Conservation (phyloP, 495 filamentous ascomycete genomes). For the Pseudoneurospora amorphoporcata region DNA sequence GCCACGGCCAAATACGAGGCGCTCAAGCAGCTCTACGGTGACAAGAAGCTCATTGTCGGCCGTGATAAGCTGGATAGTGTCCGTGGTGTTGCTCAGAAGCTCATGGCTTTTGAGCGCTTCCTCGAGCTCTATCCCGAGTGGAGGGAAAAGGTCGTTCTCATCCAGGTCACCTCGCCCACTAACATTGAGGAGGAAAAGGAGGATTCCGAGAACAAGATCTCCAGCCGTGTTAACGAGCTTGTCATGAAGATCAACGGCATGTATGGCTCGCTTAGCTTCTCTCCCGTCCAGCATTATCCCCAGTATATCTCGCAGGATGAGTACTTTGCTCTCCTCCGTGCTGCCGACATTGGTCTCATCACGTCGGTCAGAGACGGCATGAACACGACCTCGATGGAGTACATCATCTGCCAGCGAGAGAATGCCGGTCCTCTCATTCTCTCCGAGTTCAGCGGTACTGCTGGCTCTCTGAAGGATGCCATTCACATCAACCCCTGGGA, state of each 20-base stretch:
- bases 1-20: conserved; percentile 57
- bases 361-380: conserved; percentile 90
- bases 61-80: conserved; percentile 84
- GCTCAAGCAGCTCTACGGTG: conserved; percentile 63
- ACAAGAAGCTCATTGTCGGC: conserved; percentile 89
- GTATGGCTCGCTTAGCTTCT: conserved; percentile 74
- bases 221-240: conserved; percentile 75
- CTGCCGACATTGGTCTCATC: conserved; percentile 81
- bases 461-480: conserved; percentile 70
- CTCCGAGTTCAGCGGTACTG: conserved; percentile 91
- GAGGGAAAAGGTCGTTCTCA: conserved; percentile 83
- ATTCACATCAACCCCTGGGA: conserved; percentile 96
- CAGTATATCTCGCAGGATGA: conserved; percentile 80
- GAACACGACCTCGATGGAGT: conserved; percentile 93
- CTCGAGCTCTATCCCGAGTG: conserved; percentile 79
- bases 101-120: conserved; percentile 86
- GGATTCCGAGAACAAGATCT: conserved; percentile 59
- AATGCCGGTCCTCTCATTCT: conserved; percentile 78
- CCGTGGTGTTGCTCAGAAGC: conserved; percentile 81
- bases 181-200: conserved; percentile 64
- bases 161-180: conserved; percentile 88
- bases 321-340: conserved; percentile 81
- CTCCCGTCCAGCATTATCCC: conserved; percentile 84
- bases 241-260: conserved; percentile 83
- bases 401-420: conserved; percentile 80